Base-by-base conservation (phyloP, 768 basidiomycete genomes). In the Boletus rubroflammeus region DNA sequence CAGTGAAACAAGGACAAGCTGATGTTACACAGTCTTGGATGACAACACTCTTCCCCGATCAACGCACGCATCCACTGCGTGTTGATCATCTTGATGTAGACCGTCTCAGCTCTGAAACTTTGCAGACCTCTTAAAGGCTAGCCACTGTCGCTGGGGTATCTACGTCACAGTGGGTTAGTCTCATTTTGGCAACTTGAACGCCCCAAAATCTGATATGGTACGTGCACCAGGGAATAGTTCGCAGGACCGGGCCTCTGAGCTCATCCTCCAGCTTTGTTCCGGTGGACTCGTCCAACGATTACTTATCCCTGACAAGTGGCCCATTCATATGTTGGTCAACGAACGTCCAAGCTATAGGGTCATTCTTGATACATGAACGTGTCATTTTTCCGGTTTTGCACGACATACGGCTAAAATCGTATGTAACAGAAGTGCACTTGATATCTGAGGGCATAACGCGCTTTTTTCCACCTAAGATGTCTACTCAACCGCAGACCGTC, bases 401-500 rank as follows among this genome's bases (percentile, higher is more conserved):
- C 31, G 47, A 26, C 21, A 36, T 35, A 35, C 19, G 8, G 31
- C 21, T 10, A 17, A 40, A 9, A 41, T 6, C 19, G 21, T 34
- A 56, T 53, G 56, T 53, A 53, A 50, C 21, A 21, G 21, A 32
- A 28, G 13, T 19, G 15, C 1, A 31, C 35, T 19, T 10, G 28
- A 40, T 49, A 45, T 5, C 23, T 21, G 19, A 44, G 19, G 9
- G 29, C 32, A 7, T 26, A n/a, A 14, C 23, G 15, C 43, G 6
- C 19, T 23, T 43, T 35, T 46, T 19, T 34, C 25, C 25, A 6
- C 31, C 13, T 4, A 57, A 28, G 28, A 63, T 65, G 64, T 52
- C 59, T 29, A 6, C 34, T 17, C 54, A 42, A 17, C 32, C 48
- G 23, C 62, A 50, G 23, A 62, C 64, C 11, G 62, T 77, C 52